phyloP scores from a whole-genome alignment of 768 basidiomycete genomes.

The Tephrocybe sp. region DNA sequence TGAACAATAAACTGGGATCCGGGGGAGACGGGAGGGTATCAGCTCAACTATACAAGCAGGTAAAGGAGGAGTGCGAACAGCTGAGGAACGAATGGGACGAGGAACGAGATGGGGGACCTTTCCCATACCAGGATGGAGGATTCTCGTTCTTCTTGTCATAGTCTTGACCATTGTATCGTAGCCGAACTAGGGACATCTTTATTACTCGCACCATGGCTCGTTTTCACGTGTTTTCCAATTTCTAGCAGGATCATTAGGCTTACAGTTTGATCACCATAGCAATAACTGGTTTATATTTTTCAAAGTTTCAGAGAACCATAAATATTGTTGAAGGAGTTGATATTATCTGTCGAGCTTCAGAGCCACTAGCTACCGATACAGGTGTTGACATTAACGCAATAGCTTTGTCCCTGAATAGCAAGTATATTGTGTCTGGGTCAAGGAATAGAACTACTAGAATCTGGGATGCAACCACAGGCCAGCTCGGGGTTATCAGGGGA shows the following conservation, averaged over 20 bases:
- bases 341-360: too few species aligned
- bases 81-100: constrained; percentile 2
- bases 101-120: constrained; percentile 1
- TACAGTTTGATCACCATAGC: not conserved
- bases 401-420: too few species aligned
- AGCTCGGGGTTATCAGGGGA: too few species aligned
- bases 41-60: not conserved
- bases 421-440: too few species aligned
- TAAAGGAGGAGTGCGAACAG: not conserved
- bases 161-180: not conserved
- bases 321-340: too few species aligned
- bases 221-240: not conserved
- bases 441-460: too few species aligned
- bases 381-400: too few species aligned
- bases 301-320: too few species aligned
- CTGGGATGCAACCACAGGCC: too few species aligned
- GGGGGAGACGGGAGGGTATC: constrained; percentile 4
- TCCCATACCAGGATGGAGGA: constrained; percentile 5
- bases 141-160: constrained; percentile 9
- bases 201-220: not conserved
- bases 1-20: not conserved
- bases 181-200: not conserved
- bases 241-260: not conserved
- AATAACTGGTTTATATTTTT: too few species aligned
- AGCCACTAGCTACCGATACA: too few species aligned